A percentile compares a stretch with the other conserved stretches of the same genome.
These are phyloP conservation scores for Mycena vulgaris DNA, from an alignment of 768 basidiomycete genomes.

Conservation along the genomic window DNA sequence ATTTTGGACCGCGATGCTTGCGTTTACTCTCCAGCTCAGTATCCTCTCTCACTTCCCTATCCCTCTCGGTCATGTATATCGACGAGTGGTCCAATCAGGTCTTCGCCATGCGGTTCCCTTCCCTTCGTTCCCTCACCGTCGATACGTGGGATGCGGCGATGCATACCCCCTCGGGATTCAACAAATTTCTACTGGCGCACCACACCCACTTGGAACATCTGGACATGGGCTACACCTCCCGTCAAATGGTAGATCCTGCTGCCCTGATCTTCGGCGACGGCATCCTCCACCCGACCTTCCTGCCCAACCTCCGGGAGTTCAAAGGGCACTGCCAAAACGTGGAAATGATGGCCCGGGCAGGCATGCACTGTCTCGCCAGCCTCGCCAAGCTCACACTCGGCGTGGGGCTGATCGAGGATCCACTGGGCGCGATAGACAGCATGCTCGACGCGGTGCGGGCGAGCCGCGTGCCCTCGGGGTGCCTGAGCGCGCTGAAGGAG, in stretches of 20 bases:
- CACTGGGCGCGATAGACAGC: neutral
- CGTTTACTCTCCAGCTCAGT: neutral
- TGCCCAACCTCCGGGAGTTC: conserved; percentile 4
- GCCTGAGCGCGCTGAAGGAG: conserved; percentile 1
- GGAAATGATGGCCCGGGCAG: neutral
- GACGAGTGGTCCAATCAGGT: neutral
- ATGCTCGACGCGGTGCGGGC: conserved; percentile 15
- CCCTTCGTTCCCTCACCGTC: conserved; percentile 1
- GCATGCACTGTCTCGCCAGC: neutral
- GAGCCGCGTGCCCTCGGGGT: neutral
- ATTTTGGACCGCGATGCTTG: conserved; percentile 4
- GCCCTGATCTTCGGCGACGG: conserved; percentile 7
- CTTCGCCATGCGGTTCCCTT: conserved; percentile 17
- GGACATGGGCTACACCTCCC: neutral
- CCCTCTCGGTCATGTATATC: conserved; percentile 14
- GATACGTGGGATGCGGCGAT: conserved; percentile 1
- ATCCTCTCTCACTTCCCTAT: conserved; percentile 6
- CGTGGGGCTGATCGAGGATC: neutral
- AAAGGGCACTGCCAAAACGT: conserved; percentile 23
- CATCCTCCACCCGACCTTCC: neutral
- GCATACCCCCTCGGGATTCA: neutral
- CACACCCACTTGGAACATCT: neutral
- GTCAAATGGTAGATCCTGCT: neutral
- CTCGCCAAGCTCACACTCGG: conserved; percentile 15
- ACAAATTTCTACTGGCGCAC: conserved; percentile 5